These are phyloP conservation scores for Yamadazyma siamensis DNA, from an alignment of 1,139 yeast species.

Conservation along the genomic window DNA sequence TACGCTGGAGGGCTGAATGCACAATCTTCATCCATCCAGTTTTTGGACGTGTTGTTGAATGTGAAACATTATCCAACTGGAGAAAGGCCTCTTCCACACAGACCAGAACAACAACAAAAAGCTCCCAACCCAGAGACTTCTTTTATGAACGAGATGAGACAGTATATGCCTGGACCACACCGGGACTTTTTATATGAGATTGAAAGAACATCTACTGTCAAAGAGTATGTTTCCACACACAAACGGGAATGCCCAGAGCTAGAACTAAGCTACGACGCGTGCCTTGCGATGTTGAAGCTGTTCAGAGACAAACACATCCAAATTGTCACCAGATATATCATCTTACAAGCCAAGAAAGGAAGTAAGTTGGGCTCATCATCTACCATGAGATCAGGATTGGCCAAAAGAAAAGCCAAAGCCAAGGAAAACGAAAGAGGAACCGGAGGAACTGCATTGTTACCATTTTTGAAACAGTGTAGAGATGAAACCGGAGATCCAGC, in stretches of 20 bases:
- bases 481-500: slow-evolving; percentile 95
- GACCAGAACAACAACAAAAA: slow-evolving; percentile 1
- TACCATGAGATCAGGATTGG: slow-evolving; percentile 61
- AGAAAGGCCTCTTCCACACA: slow-evolving; percentile 42
- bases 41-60: slow-evolving; percentile 71
- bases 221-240: slow-evolving; percentile 55
- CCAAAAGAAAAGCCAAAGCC: slow-evolving; percentile 42
- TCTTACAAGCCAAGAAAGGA: slow-evolving; percentile 67
- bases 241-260: slow-evolving; percentile 49
- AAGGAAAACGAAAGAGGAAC: slow-evolving; percentile 73
- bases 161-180: slow-evolving; percentile 87
- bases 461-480: slow-evolving; percentile 90
- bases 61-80: slow-evolving; percentile 82
- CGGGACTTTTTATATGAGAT: slow-evolving; percentile 66
- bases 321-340: slow-evolving; percentile 81
- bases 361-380: slow-evolving; percentile 50
- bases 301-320: slow-evolving; percentile 93
- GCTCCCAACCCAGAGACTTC: slow-evolving; percentile 22
- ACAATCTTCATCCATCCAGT: slow-evolving; percentile 85
- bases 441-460: slow-evolving; percentile 89
- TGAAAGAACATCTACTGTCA: slow-evolving; percentile 52
- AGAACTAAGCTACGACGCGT: slow-evolving; percentile 77
- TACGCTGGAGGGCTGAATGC: slow-evolving; percentile 94
- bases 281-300: slow-evolving; percentile 82
- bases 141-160: slow-evolving; percentile 79